Conservation (phyloP, 2,329 filamentous ascomycete species). For the Neofusicoccum laricinum region DNA sequence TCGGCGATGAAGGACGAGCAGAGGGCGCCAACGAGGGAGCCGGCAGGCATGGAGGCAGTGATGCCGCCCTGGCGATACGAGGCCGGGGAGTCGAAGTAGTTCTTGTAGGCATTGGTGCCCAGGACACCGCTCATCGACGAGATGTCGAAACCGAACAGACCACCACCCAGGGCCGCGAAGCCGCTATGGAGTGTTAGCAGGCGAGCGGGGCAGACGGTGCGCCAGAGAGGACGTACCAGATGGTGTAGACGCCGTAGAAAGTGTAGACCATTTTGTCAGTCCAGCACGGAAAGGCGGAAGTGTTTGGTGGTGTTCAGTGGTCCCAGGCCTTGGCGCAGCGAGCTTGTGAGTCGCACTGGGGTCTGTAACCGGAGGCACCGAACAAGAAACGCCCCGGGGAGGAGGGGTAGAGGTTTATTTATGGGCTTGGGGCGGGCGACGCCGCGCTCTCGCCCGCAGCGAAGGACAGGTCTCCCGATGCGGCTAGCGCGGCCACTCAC, state of each 20-base stretch:
- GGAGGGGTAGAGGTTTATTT: conserved; percentile 9
- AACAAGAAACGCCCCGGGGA: background rate
- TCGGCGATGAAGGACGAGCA: conserved; percentile 37
- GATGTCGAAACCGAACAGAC: conserved; percentile 54
- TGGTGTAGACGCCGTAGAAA: conserved; percentile 50
- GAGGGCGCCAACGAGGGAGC: conserved; percentile 37
- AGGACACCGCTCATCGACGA: conserved; percentile 55
- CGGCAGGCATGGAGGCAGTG: conserved; percentile 37
- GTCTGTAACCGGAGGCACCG: background rate
- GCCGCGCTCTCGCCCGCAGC: background rate
- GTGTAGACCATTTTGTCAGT: conserved; percentile 5
- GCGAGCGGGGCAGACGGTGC: conserved; percentile 41
- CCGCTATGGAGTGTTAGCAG: background rate
- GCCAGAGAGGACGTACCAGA: conserved; percentile 55
- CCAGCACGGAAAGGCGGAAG: background rate
- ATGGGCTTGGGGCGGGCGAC: background rate
- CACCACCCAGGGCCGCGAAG: background rate
- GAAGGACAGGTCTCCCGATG: background rate
- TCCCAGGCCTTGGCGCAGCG: background rate
- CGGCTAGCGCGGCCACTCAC: background rate
- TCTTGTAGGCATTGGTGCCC: conserved; percentile 33
- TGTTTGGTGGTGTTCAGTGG: background rate
- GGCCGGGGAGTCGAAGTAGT: conserved; percentile 21
- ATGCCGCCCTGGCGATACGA: conserved; percentile 26
- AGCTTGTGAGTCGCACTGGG: background rate